Evolutionary conservation across 2,329 filamentous ascomycete genomes (phyloP), one percentile per base, ranked within the genome.

Genomic region (Tympanopsis confertula): DNA sequence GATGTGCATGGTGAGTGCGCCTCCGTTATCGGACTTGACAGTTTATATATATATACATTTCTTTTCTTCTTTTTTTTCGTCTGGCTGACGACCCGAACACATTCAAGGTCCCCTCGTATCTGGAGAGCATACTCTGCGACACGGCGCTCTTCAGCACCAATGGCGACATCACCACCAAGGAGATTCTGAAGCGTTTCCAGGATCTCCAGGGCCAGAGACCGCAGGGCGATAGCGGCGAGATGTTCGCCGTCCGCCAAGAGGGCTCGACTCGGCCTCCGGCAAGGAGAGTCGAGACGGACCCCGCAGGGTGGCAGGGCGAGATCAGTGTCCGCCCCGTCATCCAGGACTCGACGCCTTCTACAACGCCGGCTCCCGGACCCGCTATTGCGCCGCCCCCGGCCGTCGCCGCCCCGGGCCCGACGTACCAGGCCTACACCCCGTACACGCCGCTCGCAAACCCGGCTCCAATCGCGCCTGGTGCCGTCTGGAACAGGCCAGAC

Each of bases 181-280:
- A 98, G 52, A 96, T 98, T 39, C 70, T 98, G 37, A 94, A 89
- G 56, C 78, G 86, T 40, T 95, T 93, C 59, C 87, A 87, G 37
- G 86, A 94, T 52, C 81, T 91, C 44, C 61, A 63, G 39, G 66
- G 68, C 5, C 63, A 68, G 32, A 62, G 78, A 62, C 61, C 83
- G 65, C 63, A 73, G 62, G 61, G 66, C 58, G 74, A 77, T 59
- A 61, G 69, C 51, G 62, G 69, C 55, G 68, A 77, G 53, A 62
- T 49, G 54, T 17, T 70, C 55, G 63, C 68, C 53, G 63, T 68
- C 58, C 64, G 69, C 58, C 67, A 67, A 55, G 71, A 74, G 57
- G 67, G 82, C 61, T 59, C 69, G 51, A 68, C 54, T 38, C 63
- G 66, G 38, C 71, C 66, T 20, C 64, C 66, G 41, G 76, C 63